Percentiles rank a stretch among this genome's conserved stretches.
phyloP scores from a whole-genome alignment of 495 filamentous ascomycete genomes.

The Penicillium bialowiezense region DNA sequence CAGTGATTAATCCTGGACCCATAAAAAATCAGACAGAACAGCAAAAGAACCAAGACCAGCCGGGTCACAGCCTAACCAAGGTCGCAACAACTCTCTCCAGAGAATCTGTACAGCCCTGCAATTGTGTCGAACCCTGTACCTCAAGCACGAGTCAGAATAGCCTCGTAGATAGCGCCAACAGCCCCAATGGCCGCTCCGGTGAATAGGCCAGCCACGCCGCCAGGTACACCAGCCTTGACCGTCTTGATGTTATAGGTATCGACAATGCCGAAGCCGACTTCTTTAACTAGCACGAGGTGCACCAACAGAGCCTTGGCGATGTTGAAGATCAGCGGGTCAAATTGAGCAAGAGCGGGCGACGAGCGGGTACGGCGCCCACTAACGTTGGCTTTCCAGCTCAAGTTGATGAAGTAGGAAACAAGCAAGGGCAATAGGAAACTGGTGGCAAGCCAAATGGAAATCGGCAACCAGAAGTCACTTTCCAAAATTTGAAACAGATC shows the following conservation, averaged over 20 bases:
- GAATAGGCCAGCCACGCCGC: slow-evolving; percentile 61
- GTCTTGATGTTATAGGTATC: slow-evolving; percentile 53
- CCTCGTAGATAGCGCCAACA: slow-evolving; percentile 76
- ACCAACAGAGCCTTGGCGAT: slow-evolving; percentile 77
- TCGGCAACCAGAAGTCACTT: slow-evolving; percentile 75
- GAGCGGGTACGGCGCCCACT: slow-evolving; percentile 22
- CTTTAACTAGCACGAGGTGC: slow-evolving; percentile 72
- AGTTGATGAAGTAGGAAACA: slow-evolving; percentile 83
- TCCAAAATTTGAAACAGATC: slow-evolving; percentile 82
- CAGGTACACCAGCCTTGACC: slow-evolving; percentile 66
- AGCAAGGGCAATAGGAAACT: slow-evolving; percentile 65
- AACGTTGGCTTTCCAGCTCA: slow-evolving; percentile 52
- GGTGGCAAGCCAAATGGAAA: slow-evolving; percentile 73
- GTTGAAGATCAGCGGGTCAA: slow-evolving; percentile 88
- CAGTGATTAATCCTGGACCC: slow-evolving; percentile 13
- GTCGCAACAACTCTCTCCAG: not conserved
- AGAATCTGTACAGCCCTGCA: slow-evolving; percentile 19
- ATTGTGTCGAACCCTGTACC: slow-evolving; percentile 3
- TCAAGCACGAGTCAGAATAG: slow-evolving; percentile 68
- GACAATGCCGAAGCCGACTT: slow-evolving; percentile 62
- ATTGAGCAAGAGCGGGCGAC: slow-evolving; percentile 44
- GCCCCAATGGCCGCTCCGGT: slow-evolving; percentile 69
- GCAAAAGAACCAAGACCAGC: slow-evolving; percentile 7
- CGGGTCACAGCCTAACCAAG: not conserved
- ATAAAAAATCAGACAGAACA: slow-evolving; percentile 9